phyloP scores from a whole-genome alignment of 2,329 filamentous ascomycete species.

The Escovopsis sp. region DNA sequence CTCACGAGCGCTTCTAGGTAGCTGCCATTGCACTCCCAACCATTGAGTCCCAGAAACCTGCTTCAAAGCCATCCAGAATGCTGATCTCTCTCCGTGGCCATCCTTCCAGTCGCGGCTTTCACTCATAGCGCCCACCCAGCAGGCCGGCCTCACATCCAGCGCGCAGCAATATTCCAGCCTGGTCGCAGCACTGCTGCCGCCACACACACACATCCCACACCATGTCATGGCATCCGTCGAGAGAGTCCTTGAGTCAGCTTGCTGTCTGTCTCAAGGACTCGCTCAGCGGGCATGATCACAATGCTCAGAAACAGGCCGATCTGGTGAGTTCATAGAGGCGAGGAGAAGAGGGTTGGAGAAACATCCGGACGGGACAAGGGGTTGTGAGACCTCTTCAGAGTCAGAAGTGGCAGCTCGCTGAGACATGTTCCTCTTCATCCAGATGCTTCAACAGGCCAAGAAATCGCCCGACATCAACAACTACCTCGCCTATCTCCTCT shows the following conservation, averaged over 20 bases:
- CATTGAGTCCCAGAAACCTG: background rate
- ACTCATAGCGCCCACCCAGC: constrained; percentile 1
- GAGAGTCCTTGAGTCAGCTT: constrained; percentile 78
- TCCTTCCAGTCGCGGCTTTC: constrained; percentile 1
- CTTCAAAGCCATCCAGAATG: background rate
- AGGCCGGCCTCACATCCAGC: background rate
- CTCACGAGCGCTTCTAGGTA: background rate
- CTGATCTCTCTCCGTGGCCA: background rate
- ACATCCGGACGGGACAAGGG: no score
- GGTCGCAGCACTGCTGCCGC: constrained; percentile 9
- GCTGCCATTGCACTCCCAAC: constrained; percentile 3
- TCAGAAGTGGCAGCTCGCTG: constrained; percentile 1
- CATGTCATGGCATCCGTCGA: constrained; percentile 89
- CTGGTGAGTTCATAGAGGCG: constrained; percentile 47
- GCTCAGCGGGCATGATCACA: constrained; percentile 67
- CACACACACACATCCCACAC: constrained; percentile 12
- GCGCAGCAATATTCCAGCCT: constrained; percentile 6
- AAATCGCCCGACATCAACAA: constrained; percentile 88
- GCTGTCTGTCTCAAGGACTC: constrained; percentile 84
- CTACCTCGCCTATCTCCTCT: constrained; percentile 86
- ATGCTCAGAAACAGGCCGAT: constrained; percentile 79
- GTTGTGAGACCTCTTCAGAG: background rate
- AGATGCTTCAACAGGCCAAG: constrained; percentile 92
- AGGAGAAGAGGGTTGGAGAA: no score
- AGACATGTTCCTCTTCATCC: constrained; percentile 5